Evolutionary conservation across 257 asterid genomes (phyloP).

Genomic region (Primulina eburnea): DNA sequence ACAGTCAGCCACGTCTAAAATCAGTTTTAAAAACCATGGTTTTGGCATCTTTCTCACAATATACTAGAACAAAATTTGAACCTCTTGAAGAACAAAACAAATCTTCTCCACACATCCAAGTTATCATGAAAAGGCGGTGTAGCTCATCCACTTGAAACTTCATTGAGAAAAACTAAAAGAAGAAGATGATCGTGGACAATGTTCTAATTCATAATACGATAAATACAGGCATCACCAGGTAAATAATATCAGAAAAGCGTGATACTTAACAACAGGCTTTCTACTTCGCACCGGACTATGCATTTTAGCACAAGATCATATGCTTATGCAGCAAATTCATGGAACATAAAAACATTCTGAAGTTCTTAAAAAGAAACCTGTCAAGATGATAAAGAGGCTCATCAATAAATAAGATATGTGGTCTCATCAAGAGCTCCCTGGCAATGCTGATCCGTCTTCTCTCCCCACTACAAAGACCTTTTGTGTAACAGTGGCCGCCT

Average conservation of each 20-base stretch:
- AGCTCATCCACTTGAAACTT: not conserved
- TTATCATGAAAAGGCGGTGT: not conserved
- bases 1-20: not conserved
- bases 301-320: conserved; percentile 4
- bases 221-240: not conserved
- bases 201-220: conserved; percentile 6
- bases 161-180: not conserved
- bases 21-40: not conserved
- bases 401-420: conserved; percentile 80
- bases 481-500: conserved; percentile 91
- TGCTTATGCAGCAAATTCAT: not conserved
- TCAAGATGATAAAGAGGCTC: conserved; percentile 99
- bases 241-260: not conserved
- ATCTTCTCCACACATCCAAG: not conserved
- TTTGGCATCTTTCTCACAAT: not conserved
- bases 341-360: conserved; percentile 7
- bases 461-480: conserved; percentile 92
- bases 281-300: conserved; percentile 1
- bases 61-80: not conserved
- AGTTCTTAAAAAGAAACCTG: conserved; percentile 49
- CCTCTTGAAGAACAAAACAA: not conserved
- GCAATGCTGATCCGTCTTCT: conserved; percentile 93
- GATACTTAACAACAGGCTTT: not conserved
- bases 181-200: not conserved
- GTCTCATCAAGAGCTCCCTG: conserved; percentile 96